Base-by-base conservation (phyloP, 306 rosid species). In the Inga leiocalycina region DNA sequence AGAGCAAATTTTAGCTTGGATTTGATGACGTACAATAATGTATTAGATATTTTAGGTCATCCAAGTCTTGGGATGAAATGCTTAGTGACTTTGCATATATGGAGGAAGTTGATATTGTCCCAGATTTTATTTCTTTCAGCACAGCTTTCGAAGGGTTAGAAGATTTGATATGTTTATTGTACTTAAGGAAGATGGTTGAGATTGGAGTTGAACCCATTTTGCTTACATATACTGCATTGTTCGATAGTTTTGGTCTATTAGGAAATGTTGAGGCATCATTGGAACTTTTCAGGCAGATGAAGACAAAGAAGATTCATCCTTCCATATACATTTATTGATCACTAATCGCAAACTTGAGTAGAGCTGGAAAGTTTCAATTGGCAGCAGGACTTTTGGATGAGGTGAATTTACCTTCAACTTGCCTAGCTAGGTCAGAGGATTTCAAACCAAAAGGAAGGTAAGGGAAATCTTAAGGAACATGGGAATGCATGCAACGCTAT, bases 221-320 rank as follows among this genome's bases (percentile, higher is more conserved):
- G 91, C 94, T 92, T 80, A 91, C 94, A 68, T 94, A 93, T 71
- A 87, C 90, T 66, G 94, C 97, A 64, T 48, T 92, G 69, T 90
- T 92, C 83, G 91, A 90, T 80, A 75, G 87, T 80, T 79, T 83
- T 54, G 97, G 98, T 22, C 81, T 92, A 57, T 82, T 91, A 71
- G 98, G 97, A 75, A 92, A 92, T 44, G 74, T 83, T n/a, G 91
- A 91, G 87, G 92, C 86, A 64, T 86, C 96, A 44, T 49, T 91
- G 82, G 87, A 81, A 88, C 88, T 81, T 77, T 92, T 93, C 59
- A 74, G 44, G 62, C 91, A 94, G 84, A 93, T 93, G 97, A 94
- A 91, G 87, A 83, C 67, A 74, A 93, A 72, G 85, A 78, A 65
- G 76, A 83, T 93, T 74, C 85, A 81, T 37, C 93, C 97, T 80